These are phyloP conservation scores for Urostyla sp. DNA, from an alignment of 73 alveolate genomes.

Conservation along the genomic window DNA sequence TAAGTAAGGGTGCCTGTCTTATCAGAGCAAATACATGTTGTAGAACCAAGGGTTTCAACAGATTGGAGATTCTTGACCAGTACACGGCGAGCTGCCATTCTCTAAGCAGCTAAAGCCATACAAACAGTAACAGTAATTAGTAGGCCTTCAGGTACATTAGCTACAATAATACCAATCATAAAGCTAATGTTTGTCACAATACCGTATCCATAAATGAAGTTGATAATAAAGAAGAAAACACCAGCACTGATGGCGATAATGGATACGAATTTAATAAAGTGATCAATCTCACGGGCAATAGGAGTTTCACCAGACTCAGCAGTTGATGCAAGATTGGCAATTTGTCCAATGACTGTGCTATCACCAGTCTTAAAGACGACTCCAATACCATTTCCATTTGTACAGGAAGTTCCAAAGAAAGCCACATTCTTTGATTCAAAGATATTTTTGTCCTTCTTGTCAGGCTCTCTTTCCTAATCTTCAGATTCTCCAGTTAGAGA, in stretches of 20 bases:
- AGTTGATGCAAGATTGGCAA: constrained; percentile 83
- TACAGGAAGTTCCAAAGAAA: constrained; percentile 95
- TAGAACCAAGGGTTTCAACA: constrained; percentile 88
- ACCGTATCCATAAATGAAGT: constrained; percentile 72
- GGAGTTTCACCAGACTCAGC: constrained; percentile 75
- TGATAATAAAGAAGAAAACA: constrained; percentile 69
- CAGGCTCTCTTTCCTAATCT: constrained; percentile 85
- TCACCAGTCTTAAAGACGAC: constrained; percentile 96
- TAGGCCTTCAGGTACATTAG: constrained; percentile 82
- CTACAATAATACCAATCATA: constrained; percentile 68
- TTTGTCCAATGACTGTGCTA: constrained; percentile 95
- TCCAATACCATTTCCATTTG: constrained; percentile 95
- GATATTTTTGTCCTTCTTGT: constrained; percentile 91
- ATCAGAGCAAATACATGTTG: constrained; percentile 91
- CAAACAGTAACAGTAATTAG: constrained; percentile 71
- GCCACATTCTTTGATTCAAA: constrained; percentile 95
- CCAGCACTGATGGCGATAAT: constrained; percentile 70
- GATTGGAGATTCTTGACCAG: constrained; percentile 87
- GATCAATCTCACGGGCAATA: constrained; percentile 69
- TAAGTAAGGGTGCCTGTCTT: constrained; percentile 94
- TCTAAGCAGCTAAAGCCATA: constrained; percentile 75
- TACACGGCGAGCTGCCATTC: constrained; percentile 73
- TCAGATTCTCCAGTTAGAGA: constrained; percentile 97
- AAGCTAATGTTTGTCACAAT: constrained; percentile 32
- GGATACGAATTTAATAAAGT: constrained; percentile 71